A percentile compares a stretch with the other conserved stretches of the same genome.
These are phyloP conservation scores for Colletotrichum theobromicola DNA, from an alignment of 2,329 filamentous ascomycete species.

Conservation along the genomic window DNA sequence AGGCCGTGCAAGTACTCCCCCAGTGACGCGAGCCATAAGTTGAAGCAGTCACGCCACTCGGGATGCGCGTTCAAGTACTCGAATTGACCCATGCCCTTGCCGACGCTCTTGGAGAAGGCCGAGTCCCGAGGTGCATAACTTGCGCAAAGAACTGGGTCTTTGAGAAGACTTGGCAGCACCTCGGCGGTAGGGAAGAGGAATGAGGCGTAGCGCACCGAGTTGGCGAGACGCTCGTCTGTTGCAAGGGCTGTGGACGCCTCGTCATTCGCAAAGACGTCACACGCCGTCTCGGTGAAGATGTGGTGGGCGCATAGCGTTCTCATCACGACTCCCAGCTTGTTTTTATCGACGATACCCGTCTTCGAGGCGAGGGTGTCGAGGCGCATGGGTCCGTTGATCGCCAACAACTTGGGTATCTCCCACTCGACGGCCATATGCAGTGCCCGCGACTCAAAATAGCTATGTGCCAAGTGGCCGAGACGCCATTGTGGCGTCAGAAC, in stretches of 20 bases:
- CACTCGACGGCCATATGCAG: slow-evolving; percentile 17
- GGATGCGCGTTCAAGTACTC: slow-evolving; percentile 13
- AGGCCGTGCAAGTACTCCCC: slow-evolving; percentile 6
- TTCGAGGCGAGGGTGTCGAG: background rate
- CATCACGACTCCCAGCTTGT: slow-evolving; percentile 16
- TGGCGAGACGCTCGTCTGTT: background rate
- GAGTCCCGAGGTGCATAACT: slow-evolving; percentile 6
- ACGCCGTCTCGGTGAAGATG: slow-evolving; percentile 6
- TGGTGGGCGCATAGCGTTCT: slow-evolving; percentile 13
- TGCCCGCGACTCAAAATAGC: slow-evolving; percentile 4
- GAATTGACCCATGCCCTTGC: slow-evolving; percentile 13
- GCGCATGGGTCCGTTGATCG: background rate
- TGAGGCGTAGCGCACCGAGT: slow-evolving; percentile 8
- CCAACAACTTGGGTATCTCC: slow-evolving; percentile 4
- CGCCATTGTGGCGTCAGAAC: slow-evolving; percentile 14
- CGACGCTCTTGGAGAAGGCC: slow-evolving; percentile 4
- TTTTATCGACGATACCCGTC: slow-evolving; percentile 3
- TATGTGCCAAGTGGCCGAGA: slow-evolving; percentile 2
- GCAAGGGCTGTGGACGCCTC: slow-evolving; percentile 11
- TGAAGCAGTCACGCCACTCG: slow-evolving; percentile 11
- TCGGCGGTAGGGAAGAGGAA: slow-evolving; percentile 12
- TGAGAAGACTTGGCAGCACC: background rate
- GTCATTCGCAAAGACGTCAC: slow-evolving; percentile 6
- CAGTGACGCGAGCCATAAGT: background rate
- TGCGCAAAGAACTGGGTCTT: slow-evolving; percentile 2